Evolutionary conservation across 495 filamentous ascomycete species (phyloP).

Genomic region (Hyphodiscus hymeniophilus): DNA sequence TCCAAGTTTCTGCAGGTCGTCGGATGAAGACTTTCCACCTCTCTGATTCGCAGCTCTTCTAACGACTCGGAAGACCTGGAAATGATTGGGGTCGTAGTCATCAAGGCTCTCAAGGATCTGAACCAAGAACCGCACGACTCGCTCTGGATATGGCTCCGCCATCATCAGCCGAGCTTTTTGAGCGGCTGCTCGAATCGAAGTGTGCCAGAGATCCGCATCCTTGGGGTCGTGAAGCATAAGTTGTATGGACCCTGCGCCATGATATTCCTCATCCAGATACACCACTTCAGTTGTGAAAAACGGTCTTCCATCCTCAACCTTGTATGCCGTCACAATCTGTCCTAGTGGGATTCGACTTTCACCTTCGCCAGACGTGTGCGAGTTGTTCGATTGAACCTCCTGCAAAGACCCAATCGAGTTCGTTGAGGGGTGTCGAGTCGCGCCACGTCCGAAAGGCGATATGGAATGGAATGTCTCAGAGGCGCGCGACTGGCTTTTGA

Average conservation of each 20-base stretch:
- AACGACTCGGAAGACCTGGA: constrained; percentile 78
- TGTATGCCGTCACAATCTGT: constrained; percentile 69
- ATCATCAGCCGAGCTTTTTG: constrained; percentile 42
- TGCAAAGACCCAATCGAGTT: constrained; percentile 53
- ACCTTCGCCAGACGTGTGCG: constrained; percentile 34
- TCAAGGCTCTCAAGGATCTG: constrained; percentile 54
- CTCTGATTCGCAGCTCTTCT: constrained; percentile 55
- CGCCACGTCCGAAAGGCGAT: constrained; percentile 31
- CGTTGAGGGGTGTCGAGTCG: constrained; percentile 43
- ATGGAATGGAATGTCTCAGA: constrained; percentile 56
- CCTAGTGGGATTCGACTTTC: constrained; percentile 58
- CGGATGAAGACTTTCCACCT: constrained; percentile 51
- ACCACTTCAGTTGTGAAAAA: constrained; percentile 75
- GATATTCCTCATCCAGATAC: constrained; percentile 63
- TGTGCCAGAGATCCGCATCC: constrained; percentile 69
- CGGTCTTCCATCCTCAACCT: constrained; percentile 68
- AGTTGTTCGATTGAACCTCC: constrained; percentile 44
- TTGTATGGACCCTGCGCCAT: constrained; percentile 50
- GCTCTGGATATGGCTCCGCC: constrained; percentile 47
- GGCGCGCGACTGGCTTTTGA: constrained; percentile 66
- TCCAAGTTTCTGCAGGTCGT: constrained; percentile 67
- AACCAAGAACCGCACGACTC: constrained; percentile 56
- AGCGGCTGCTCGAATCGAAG: constrained; percentile 54
- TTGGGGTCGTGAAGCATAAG: constrained; percentile 66
- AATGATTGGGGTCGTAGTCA: constrained; percentile 60